phyloP scores from a whole-genome alignment of 2,329 filamentous ascomycete genomes.

The Xylaria sp. region DNA sequence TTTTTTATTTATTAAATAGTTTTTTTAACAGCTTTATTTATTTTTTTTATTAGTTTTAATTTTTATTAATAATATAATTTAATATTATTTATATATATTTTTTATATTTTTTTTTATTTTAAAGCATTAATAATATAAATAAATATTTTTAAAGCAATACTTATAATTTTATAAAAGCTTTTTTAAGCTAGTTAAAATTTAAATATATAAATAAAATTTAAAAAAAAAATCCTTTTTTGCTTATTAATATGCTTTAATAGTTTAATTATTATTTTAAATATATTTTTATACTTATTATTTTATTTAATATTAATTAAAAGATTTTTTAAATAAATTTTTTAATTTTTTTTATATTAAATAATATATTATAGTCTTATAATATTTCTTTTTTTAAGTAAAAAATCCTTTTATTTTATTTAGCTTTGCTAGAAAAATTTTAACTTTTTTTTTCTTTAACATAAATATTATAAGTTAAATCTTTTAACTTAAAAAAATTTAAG shows the following conservation, averaged over 20 bases:
- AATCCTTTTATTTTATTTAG: neutral
- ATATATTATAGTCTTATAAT: neutral
- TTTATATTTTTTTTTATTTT: neutral
- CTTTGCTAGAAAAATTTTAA: neutral
- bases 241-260: neutral
- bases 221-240: neutral
- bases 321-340: neutral
- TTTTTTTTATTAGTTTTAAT: conserved; percentile 4
- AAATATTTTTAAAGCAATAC: neutral
- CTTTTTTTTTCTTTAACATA: neutral
- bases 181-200: neutral
- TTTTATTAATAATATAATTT: conserved; percentile 1
- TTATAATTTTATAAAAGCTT: neutral
- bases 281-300: neutral
- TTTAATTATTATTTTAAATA: neutral
- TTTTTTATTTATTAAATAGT: neutral
- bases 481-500: neutral
- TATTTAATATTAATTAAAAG: no score
- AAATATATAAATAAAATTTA: neutral
- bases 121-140: neutral
- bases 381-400: neutral
- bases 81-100: conserved; percentile 1
- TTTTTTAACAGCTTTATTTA: neutral
- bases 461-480: neutral
- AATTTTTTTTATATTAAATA: neutral